Conservation (phyloP, 768 basidiomycete genomes). For the Chalciporus chontae region DNA sequence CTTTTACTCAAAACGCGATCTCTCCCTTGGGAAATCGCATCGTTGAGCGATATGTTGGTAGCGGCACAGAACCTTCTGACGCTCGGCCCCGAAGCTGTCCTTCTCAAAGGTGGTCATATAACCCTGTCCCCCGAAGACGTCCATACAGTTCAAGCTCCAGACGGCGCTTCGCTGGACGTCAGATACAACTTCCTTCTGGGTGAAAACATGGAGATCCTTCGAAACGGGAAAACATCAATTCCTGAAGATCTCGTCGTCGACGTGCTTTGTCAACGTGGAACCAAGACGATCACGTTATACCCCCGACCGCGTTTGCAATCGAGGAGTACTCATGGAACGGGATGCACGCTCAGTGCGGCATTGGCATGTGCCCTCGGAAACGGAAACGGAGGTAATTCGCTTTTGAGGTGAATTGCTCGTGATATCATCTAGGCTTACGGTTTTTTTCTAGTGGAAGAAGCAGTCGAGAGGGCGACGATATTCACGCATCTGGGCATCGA, state of each 20-base stretch:
- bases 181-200: constrained; percentile 43
- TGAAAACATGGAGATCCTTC: constrained; percentile 65
- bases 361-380: constrained; percentile 65
- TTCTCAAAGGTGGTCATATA: constrained; percentile 87
- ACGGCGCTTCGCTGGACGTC: constrained; percentile 33
- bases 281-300: constrained; percentile 45
- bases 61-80: constrained; percentile 49
- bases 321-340: constrained; percentile 84
- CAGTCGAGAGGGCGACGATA: constrained; percentile 54
- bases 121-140: constrained; percentile 45
- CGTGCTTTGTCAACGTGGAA: constrained; percentile 44
- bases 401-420: neutral
- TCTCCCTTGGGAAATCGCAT: constrained; percentile 33
- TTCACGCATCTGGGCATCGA: constrained; percentile 77
- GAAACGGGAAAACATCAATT: constrained; percentile 11
- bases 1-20: constrained; percentile 49
- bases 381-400: constrained; percentile 37
- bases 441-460: constrained; percentile 46
- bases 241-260: constrained; percentile 53
- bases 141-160: constrained; percentile 21
- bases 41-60: constrained; percentile 56
- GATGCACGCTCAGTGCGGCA: constrained; percentile 87
- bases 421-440: too few species aligned
- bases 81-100: constrained; percentile 52
- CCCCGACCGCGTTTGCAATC: constrained; percentile 61